Percentiles rank a stretch among this genome's conserved stretches.
Evolutionary conservation across 2,329 filamentous ascomycete species (phyloP).

Genomic region (Aureobasidium leucospermi): DNA sequence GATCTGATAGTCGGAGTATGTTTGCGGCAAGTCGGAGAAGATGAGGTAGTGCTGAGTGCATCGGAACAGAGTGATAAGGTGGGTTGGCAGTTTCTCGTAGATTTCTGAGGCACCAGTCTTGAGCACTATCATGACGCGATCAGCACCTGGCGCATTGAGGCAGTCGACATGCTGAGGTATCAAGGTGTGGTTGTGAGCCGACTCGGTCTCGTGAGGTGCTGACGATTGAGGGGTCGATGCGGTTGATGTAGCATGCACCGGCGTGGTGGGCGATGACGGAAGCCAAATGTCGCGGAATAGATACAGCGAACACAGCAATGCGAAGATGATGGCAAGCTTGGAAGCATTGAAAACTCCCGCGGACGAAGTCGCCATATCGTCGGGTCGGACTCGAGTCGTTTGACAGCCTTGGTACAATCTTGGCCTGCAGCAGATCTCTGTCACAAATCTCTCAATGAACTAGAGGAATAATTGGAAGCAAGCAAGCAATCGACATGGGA

Average conservation of each 20-base stretch:
- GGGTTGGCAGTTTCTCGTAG: slow-evolving; percentile 48
- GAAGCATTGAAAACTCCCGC: slow-evolving; percentile 9
- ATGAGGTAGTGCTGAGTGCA: slow-evolving; percentile 40
- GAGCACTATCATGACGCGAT: slow-evolving; percentile 50
- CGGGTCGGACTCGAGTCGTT: not conserved
- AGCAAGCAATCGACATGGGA: slow-evolving; percentile 6
- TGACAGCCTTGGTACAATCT: slow-evolving; percentile 9
- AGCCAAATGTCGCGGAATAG: slow-evolving; percentile 23
- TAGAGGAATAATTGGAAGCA: not conserved
- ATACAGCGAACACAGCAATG: slow-evolving; percentile 20
- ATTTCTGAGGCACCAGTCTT: slow-evolving; percentile 55
- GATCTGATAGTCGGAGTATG: slow-evolving; percentile 34
- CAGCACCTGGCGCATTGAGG: slow-evolving; percentile 25
- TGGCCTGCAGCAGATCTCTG: not conserved
- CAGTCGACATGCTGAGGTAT: slow-evolving; percentile 14
- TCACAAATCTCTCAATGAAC: not conserved
- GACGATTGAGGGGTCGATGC: not conserved
- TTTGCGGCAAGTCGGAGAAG: slow-evolving; percentile 46
- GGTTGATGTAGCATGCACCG: not conserved
- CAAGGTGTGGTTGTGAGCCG: not conserved
- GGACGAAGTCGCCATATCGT: slow-evolving; percentile 3
- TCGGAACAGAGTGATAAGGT: slow-evolving; percentile 48
- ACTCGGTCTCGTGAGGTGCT: not conserved
- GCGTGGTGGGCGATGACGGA: slow-evolving; percentile 12
- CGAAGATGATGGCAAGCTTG: slow-evolving; percentile 20